Base-by-base conservation (phyloP, 345 rosid genomes). In the Mallotus nudiflorus region DNA sequence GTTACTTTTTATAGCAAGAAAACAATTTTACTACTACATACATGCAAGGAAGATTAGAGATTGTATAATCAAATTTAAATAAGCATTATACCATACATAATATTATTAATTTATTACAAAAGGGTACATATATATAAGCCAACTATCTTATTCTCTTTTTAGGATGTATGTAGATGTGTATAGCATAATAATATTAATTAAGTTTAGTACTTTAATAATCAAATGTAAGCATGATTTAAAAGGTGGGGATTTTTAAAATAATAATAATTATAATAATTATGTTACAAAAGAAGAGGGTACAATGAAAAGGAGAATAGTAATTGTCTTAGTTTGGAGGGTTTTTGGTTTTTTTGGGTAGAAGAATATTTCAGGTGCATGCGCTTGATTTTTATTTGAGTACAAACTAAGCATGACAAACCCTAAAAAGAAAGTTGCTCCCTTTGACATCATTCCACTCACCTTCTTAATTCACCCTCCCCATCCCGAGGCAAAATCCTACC, bases 401-500 rank as follows among this genome's bases (percentile, higher is more conserved):
- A 86, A 83, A 76, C 64, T 40, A 86, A 86, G 89, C 89, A 86
- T 83, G 83, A 62, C 19, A 79, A 86, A 83, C 84, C 85, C 86
- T 83, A 83, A 86, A n/a, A 84, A 77, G 78, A 65, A 55, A 74
- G 81, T 62, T 79, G 82, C 78, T 84, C 77, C 84, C 70, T 48
- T 84, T 82, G 77, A 81, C 82, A 88, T 88, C 86, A 89, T 89
- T 85, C 80, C 84, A 67, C 87, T 86, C 89, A 86, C 88, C 82
- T 80, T 78, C 84, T 77, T n/a, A n/a, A n/a, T n/a, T 66, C 83
- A 24, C 80, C 81, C 66, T 78, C 80, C 80, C 62, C 86, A 81
- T 86, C 89, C 89, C 93, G 87, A 88, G 89, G 89, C 86, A 75
- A 64, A n/a, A 39, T 68, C 79, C 24, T 66, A 25, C 67, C 78